These are phyloP conservation scores for Suillus placidus DNA, from an alignment of 768 basidiomycete genomes.

Conservation along the genomic window DNA sequence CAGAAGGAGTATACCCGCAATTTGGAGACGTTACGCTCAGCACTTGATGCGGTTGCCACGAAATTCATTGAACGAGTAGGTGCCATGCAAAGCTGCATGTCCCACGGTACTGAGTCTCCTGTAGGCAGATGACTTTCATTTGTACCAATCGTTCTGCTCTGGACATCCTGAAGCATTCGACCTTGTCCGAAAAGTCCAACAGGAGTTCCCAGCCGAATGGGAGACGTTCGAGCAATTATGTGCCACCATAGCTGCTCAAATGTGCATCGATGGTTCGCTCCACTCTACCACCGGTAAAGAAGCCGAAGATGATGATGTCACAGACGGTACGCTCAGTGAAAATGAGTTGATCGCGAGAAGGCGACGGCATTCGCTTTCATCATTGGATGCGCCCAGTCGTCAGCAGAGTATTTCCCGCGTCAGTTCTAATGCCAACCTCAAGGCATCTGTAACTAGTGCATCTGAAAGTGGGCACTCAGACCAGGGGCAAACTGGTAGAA, in stretches of 20 bases:
- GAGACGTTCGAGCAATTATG: constrained; percentile 83
- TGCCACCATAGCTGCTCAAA: constrained; percentile 50
- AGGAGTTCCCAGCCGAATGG: constrained; percentile 74
- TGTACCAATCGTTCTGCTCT: constrained; percentile 87
- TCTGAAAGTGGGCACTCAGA: constrained; percentile 35
- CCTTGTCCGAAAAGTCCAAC: constrained; percentile 65
- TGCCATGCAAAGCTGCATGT: background rate
- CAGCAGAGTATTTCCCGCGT: constrained; percentile 36
- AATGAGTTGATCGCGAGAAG: constrained; percentile 38
- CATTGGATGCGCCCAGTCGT: constrained; percentile 49
- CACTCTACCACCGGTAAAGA: constrained; percentile 17
- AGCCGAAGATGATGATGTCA: constrained; percentile 10
- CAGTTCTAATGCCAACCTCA: constrained; percentile 35
- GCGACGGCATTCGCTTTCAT: constrained; percentile 50
- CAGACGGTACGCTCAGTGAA: constrained; percentile 13
- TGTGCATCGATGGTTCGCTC: constrained; percentile 28
- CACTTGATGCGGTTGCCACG: constrained; percentile 44
- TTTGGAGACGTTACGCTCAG: constrained; percentile 46
- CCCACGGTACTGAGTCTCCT: constrained; percentile 12
- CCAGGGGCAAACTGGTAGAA: constrained; percentile 29
- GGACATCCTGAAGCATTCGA: constrained; percentile 83
- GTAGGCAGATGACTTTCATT: constrained; percentile 72
- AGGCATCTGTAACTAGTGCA: constrained; percentile 32
- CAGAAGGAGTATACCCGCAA: constrained; percentile 30
- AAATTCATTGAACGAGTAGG: constrained; percentile 62